A percentile compares a stretch with the other conserved stretches of the same genome.
phyloP scores from a whole-genome alignment of 257 asterid species.

The Thymus quinquecostatus region DNA sequence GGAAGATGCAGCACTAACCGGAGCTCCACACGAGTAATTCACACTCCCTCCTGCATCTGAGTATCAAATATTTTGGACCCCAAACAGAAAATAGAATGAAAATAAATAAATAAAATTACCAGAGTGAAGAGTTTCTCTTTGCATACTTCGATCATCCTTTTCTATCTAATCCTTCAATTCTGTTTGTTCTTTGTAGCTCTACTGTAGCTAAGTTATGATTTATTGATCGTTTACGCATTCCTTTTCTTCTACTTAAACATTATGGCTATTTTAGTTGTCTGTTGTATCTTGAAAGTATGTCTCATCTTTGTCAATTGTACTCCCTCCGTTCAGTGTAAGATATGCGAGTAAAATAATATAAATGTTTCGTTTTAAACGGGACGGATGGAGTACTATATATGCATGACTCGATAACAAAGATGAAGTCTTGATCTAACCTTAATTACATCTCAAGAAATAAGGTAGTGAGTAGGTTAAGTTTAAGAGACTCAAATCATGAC shows the following conservation, averaged over 20 bases:
- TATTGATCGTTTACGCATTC: not conserved
- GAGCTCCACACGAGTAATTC: slow-evolving; percentile 67
- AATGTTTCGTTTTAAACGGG: too few species aligned
- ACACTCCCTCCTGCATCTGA: not conserved
- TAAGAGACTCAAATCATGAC: too few species aligned
- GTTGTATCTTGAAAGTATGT: too few species aligned
- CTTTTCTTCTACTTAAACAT: not conserved
- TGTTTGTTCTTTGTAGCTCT: slow-evolving; percentile 16
- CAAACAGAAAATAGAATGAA: not conserved
- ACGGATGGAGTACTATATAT: too few species aligned
- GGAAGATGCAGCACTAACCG: slow-evolving; percentile 53
- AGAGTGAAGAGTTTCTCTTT: not conserved
- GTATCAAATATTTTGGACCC: not conserved
- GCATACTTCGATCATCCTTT: not conserved
- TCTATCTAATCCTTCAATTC: not conserved
- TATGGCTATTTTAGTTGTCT: not conserved
- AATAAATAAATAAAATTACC: too few species aligned
- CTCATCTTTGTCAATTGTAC: too few species aligned
- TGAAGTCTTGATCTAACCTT: too few species aligned
- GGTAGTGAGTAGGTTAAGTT: too few species aligned
- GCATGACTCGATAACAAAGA: too few species aligned
- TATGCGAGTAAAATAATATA: too few species aligned
- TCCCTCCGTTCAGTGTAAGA: too few species aligned
- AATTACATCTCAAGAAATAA: too few species aligned
- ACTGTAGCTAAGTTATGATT: not conserved